These are phyloP conservation scores for Kodamaea derodonti DNA, from an alignment of 1,139 yeast genomes.

Conservation along the genomic window DNA sequence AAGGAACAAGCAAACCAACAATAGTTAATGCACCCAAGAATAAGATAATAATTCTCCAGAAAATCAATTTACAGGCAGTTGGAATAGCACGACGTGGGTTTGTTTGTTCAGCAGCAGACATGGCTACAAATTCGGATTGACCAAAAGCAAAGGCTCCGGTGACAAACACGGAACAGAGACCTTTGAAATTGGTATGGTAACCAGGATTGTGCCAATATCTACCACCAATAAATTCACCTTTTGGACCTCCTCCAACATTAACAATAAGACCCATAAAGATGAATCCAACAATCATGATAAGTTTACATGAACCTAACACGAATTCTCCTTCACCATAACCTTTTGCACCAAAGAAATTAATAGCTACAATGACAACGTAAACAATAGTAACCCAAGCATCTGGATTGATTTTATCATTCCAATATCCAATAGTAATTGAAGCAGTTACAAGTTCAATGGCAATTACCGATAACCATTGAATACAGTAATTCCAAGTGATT, in stretches of 20 bases:
- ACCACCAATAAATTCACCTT: conserved; percentile 22
- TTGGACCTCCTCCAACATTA: conserved; percentile 27
- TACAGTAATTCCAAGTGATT: conserved; percentile 41
- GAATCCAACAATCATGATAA: conserved; percentile 22
- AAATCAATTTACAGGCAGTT: conserved; percentile 39
- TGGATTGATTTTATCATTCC: conserved; percentile 24
- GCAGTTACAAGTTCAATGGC: conserved; percentile 42
- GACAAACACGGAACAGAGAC: conserved; percentile 37
- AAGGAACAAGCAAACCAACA: conserved; percentile 43
- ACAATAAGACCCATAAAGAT: conserved; percentile 29
- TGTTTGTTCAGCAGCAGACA: conserved; percentile 39
- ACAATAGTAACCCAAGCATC: conserved; percentile 30
- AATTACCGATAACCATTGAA: conserved; percentile 40
- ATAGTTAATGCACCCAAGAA: conserved; percentile 40
- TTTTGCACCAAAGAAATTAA: conserved; percentile 27
- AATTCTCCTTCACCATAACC: conserved; percentile 36
- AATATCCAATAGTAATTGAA: conserved; percentile 32
- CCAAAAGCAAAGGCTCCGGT: conserved; percentile 43
- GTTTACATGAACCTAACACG: conserved; percentile 21
- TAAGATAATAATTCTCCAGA: conserved; percentile 35
- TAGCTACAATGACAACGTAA: conserved; percentile 19
- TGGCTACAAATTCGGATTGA: conserved; percentile 41
- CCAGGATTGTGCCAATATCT: conserved; percentile 30
- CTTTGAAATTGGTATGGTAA: conserved; percentile 28
- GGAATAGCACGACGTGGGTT: conserved; percentile 41